Base-by-base conservation (phyloP, 2,329 filamentous ascomycete genomes). In the Ophiostoma pallidulum region DNA sequence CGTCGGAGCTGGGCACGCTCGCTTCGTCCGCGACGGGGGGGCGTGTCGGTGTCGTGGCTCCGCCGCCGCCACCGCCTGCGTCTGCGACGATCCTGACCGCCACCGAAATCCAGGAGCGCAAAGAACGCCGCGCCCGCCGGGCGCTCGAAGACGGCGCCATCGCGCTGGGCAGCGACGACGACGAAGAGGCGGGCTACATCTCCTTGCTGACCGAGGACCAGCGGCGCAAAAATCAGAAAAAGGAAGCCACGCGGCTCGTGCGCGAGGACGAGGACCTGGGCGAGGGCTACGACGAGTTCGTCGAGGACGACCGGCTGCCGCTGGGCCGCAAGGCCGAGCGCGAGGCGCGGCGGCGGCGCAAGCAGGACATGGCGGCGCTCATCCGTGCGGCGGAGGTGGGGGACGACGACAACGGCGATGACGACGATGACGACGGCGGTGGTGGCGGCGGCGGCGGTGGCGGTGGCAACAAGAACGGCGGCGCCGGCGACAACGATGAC, bases 231-330 rank as follows among this genome's bases (percentile, higher is more conserved):
- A 45, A 68, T 16, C 78, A 78, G 54, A 78, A 82, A 57, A 79
- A 84, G 54, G 75, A 78, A 29, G 76, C 89, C 52, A 85, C 84
- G 6, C 77, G 91, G 2, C 74, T 97, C 2, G 76, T 89, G 6
- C 77, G 75, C 36, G 89, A 96, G 29, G 91, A 97, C 57, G 91
- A 97, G 61, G 88, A 97, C 59, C 75, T 96, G 0, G 86, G 86
- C 32, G 92, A 97, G 66, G 90, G 89, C 0, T 97, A 94, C 57
- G 91, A 97, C 51, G 84, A 91, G 47, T 95, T 86, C 57, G 86
- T 92, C 8, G 86, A 92, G 35, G 87, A 95, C 60, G 88, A 86
- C 8, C 78, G 79, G 8, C 77, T 96, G 9, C 78, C 86, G 1
- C 71, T 96, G 0, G 87, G 89, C 29, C 80, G 75, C 52, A 86